Evolutionary conservation across 2,329 filamentous ascomycete genomes (phyloP).

Genomic region (Pseudocercospora ulei): DNA sequence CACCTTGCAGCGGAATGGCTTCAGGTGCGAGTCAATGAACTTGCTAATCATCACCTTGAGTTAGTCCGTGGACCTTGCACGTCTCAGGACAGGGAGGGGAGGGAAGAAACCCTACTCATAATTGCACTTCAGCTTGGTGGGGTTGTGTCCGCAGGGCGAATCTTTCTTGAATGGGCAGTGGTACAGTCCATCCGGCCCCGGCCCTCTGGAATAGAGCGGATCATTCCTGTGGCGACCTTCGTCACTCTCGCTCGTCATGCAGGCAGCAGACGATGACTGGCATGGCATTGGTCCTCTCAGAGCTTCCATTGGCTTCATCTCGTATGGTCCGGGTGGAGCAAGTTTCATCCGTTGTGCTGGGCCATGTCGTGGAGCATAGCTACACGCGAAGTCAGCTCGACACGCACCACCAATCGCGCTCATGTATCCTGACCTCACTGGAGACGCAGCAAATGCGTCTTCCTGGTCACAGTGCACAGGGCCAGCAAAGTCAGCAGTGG

Average conservation of each 20-base stretch:
- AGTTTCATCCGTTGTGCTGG: slow-evolving; percentile 1
- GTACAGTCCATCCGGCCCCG: slow-evolving; percentile 68
- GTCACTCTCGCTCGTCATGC: slow-evolving; percentile 23
- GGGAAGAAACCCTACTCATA: slow-evolving; percentile 65
- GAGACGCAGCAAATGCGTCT: slow-evolving; percentile 6
- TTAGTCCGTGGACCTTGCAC: too few relatives aligned
- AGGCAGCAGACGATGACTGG: slow-evolving; percentile 14
- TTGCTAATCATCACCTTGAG: slow-evolving; percentile 52
- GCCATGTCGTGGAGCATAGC: slow-evolving; percentile 15
- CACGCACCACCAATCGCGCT: neutral
- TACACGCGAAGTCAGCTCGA: slow-evolving; percentile 21
- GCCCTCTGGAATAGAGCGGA: slow-evolving; percentile 58
- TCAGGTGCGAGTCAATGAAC: slow-evolving; percentile 91
- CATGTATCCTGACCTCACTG: slow-evolving; percentile 25
- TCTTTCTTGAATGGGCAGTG: slow-evolving; percentile 76
- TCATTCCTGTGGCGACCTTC: slow-evolving; percentile 44
- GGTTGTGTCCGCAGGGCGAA: slow-evolving; percentile 70
- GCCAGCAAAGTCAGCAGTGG: slow-evolving; percentile 24
- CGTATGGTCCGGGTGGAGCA: neutral
- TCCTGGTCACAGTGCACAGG: slow-evolving; percentile 30
- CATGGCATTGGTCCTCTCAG: slow-evolving; percentile 9
- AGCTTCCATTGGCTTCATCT: slow-evolving; percentile 9
- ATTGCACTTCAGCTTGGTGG: slow-evolving; percentile 96
- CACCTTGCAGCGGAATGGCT: slow-evolving; percentile 91
- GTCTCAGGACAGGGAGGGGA: slow-evolving; percentile 15